These are phyloP conservation scores for Metschnikowia noctiluminum DNA, from an alignment of 805 yeast genomes.

Conservation along the genomic window DNA sequence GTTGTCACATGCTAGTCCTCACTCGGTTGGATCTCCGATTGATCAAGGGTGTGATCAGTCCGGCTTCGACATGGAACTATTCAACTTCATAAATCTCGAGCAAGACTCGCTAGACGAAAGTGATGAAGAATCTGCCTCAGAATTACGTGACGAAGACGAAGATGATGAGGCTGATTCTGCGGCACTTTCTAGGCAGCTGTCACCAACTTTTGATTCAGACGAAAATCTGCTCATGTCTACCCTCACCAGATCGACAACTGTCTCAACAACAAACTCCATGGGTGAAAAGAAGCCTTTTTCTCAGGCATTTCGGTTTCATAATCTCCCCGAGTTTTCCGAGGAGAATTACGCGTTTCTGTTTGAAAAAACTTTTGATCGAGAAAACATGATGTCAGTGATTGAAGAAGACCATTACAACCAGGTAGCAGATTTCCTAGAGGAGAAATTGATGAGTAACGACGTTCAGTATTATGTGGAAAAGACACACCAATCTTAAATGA, in stretches of 20 bases:
- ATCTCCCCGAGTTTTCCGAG: constrained; percentile 31
- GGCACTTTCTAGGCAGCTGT: constrained; percentile 36
- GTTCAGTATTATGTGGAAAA: constrained; percentile 31
- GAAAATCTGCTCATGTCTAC: constrained; percentile 37
- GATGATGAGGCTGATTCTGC: constrained; percentile 22
- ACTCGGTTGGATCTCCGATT: constrained; percentile 7
- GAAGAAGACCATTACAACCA: constrained; percentile 39
- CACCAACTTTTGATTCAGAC: constrained; percentile 34
- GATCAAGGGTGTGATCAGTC: constrained; percentile 4
- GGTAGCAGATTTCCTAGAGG: constrained; percentile 40
- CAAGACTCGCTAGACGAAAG: constrained; percentile 18
- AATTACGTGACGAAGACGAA: constrained; percentile 20
- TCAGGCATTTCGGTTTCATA: constrained; percentile 25
- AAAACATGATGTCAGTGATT: constrained; percentile 21
- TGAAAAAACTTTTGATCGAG: constrained; percentile 16
- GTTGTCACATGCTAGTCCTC: constrained; percentile 22
- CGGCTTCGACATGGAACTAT: constrained; percentile 19
- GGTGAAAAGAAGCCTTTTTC: constrained; percentile 12
- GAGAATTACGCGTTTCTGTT: constrained; percentile 19
- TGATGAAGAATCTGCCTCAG: constrained; percentile 1
- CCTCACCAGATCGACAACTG: constrained; percentile 41
- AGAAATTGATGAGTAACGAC: constrained; percentile 37
- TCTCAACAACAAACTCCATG: constrained; percentile 30
- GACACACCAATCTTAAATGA: not conserved
- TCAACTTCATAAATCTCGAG: constrained; percentile 27